These are phyloP conservation scores for Vitis hybrid DNA, from an alignment of 177 flowering plant genomes.

Conservation along the genomic window DNA sequence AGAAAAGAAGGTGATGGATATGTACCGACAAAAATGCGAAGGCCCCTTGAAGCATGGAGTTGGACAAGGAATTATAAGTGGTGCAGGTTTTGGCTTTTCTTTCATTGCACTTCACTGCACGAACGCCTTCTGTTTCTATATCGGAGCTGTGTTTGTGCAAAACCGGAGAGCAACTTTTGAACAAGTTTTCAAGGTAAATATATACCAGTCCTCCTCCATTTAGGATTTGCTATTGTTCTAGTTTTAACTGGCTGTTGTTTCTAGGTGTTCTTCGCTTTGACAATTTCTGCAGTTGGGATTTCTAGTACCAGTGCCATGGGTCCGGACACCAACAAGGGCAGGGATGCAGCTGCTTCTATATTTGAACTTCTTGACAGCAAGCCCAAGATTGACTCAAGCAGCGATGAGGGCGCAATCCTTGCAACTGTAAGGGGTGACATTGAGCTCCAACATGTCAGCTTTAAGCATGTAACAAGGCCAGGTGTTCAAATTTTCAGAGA, in stretches of 20 bases:
- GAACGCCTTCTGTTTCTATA: slow-evolving; percentile 29
- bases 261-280: slow-evolving; percentile 6
- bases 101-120: slow-evolving; percentile 21
- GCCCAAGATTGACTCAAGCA: slow-evolving; percentile 32
- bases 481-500: slow-evolving; percentile 32
- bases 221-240: neutral
- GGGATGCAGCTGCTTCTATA: slow-evolving; percentile 28
- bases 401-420: slow-evolving; percentile 22
- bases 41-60: slow-evolving; percentile 29
- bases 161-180: slow-evolving; percentile 25
- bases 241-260: neutral
- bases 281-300: slow-evolving; percentile 23
- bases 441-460: slow-evolving; percentile 26
- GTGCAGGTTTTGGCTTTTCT: slow-evolving; percentile 34
- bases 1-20: slow-evolving; percentile 27
- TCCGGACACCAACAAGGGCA: slow-evolving; percentile 32
- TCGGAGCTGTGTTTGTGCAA: slow-evolving; percentile 27
- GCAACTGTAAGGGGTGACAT: slow-evolving; percentile 19
- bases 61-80: slow-evolving; percentile 31
- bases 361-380: slow-evolving; percentile 27
- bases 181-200: slow-evolving; percentile 28
- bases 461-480: slow-evolving; percentile 33
- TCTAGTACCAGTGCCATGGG: slow-evolving; percentile 30
- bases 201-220: slow-evolving; percentile 9
- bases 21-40: slow-evolving; percentile 29